Evolutionary conservation across 2,329 filamentous ascomycete species (phyloP).

Genomic region (Aaosphaeria pasadenensis): DNA sequence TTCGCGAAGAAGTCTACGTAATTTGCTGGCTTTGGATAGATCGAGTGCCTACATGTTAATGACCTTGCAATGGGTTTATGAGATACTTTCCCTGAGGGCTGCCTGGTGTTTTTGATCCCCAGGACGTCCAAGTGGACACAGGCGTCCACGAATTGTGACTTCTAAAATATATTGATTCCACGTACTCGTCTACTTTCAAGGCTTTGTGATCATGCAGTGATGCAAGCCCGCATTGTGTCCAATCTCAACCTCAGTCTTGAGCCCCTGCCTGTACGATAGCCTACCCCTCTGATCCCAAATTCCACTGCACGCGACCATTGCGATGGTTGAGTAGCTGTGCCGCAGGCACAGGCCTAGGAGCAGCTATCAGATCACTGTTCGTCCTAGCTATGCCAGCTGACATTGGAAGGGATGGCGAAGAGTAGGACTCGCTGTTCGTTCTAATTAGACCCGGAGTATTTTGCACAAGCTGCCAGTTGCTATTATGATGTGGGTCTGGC

Average conservation of each 20-base stretch:
- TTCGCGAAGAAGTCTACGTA: slow-evolving; percentile 66
- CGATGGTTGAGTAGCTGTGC: slow-evolving; percentile 11
- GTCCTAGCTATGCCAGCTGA: slow-evolving; percentile 14
- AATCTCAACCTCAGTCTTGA: no score
- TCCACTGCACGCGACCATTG: slow-evolving; percentile 32
- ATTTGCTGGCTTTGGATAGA: no score
- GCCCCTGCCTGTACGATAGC: no score
- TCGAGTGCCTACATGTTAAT: no score
- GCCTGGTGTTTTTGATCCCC: no score
- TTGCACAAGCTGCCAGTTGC: slow-evolving; percentile 1
- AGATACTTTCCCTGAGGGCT: no score
- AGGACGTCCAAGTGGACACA: no score
- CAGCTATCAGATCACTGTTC: slow-evolving; percentile 26
- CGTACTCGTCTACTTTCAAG: background rate
- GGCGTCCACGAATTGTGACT: no score
- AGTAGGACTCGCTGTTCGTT: slow-evolving; percentile 18
- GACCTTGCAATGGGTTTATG: no score
- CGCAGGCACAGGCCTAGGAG: slow-evolving; percentile 23
- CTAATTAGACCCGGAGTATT: slow-evolving; percentile 5
- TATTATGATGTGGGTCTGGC: background rate
- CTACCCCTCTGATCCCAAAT: slow-evolving; percentile 30
- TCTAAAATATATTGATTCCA: background rate
- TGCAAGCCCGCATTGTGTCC: no score
- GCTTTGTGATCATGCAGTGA: no score
- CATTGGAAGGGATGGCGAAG: slow-evolving; percentile 1